phyloP scores from a whole-genome alignment of 176 grass and related monocot genomes.

The Hyparrhenia diplandra region DNA sequence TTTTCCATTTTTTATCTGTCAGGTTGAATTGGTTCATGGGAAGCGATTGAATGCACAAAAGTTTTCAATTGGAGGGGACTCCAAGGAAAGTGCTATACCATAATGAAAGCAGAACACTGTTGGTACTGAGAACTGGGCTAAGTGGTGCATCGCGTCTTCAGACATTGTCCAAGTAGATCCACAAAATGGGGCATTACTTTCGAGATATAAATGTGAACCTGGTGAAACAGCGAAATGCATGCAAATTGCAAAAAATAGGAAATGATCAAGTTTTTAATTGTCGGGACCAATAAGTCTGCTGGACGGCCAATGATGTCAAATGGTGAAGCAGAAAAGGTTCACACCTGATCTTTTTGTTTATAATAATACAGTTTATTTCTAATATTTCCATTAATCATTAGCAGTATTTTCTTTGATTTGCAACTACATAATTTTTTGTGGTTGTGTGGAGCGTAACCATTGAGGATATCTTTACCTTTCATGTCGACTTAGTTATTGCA shows the following conservation, averaged over 20 bases:
- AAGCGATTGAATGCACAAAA: conserved; percentile 94
- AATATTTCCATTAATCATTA: neutral
- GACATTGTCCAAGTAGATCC: conserved; percentile 91
- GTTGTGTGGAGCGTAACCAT: neutral
- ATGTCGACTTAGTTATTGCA: neutral
- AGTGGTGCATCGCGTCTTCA: conserved; percentile 58
- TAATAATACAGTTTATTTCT: conserved; percentile 9
- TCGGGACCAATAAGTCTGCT: conserved; percentile 81
- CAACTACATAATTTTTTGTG: neutral
- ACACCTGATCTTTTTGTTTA: conserved; percentile 13
- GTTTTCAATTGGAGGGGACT: conserved; percentile 78
- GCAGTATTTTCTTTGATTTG: conserved; percentile 24
- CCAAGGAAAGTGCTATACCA: conserved; percentile 94
- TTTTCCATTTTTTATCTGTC: no score
- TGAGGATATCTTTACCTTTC: conserved; percentile 8
- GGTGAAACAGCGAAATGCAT: conserved; percentile 98
- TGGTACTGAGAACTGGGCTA: conserved; percentile 82
- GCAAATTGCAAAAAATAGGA: conserved; percentile 85
- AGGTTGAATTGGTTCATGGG: conserved; percentile 97
- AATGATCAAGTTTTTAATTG: conserved; percentile 82
- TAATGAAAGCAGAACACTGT: conserved; percentile 77
- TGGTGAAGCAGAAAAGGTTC: conserved; percentile 97
- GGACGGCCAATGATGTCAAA: conserved; percentile 76
- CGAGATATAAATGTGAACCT: conserved; percentile 79
- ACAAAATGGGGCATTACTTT: conserved; percentile 73